A percentile compares a stretch with the other conserved stretches of the same genome.
These are phyloP conservation scores for Ophiocordyceps camponoti-floridani DNA, from an alignment of 2,329 filamentous ascomycete species.

Conservation along the genomic window DNA sequence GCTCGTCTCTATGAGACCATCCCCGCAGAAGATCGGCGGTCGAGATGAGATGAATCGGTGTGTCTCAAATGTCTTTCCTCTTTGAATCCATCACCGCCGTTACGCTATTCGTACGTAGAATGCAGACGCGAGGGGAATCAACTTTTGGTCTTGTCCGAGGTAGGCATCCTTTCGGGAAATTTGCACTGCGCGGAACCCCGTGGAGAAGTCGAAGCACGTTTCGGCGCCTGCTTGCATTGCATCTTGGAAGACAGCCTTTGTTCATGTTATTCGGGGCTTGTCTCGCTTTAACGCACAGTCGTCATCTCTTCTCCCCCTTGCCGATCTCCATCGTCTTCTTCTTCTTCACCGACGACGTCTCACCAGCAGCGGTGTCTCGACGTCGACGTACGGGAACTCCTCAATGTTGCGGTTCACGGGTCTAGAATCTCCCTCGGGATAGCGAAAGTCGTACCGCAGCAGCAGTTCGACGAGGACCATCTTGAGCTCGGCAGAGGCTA, in stretches of 20 bases:
- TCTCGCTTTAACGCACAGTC: neutral
- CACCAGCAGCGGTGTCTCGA: conserved; percentile 2
- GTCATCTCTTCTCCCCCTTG: neutral
- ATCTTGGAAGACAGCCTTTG: neutral
- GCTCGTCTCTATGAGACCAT: neutral
- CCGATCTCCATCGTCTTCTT: neutral
- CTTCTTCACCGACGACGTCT: neutral
- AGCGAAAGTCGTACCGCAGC: conserved; percentile 2
- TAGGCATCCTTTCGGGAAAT: too few species aligned
- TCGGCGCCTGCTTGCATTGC: neutral
- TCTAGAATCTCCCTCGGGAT: conserved; percentile 1
- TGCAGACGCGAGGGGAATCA: too few species aligned
- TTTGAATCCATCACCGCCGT: neutral
- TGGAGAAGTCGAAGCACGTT: neutral
- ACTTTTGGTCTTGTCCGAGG: too few species aligned
- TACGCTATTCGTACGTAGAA: neutral
- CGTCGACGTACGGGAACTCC: conserved; percentile 2
- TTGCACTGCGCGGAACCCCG: too few species aligned
- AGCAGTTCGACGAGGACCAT: conserved; percentile 2
- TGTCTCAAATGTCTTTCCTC: too few species aligned
- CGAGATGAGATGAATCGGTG: too few species aligned
- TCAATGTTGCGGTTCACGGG: conserved; percentile 2
- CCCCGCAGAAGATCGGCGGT: too few species aligned
- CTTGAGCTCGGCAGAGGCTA: conserved; percentile 4
- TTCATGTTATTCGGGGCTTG: neutral